Base-by-base conservation (phyloP, 352 stramenopile species). In the Blastocystis sp. region DNA sequence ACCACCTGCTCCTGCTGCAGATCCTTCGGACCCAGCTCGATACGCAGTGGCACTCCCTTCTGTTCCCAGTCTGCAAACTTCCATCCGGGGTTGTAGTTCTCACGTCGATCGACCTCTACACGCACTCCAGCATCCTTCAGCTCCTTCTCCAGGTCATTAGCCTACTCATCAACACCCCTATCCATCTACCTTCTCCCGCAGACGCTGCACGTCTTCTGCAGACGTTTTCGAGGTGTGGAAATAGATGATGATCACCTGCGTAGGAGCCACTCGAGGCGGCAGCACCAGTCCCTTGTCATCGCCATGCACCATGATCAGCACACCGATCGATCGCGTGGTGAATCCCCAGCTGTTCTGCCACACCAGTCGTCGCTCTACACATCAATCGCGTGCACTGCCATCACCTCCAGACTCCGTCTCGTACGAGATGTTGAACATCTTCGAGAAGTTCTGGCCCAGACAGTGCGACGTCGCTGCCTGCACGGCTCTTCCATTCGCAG, bases 61-160 rank as follows among this genome's bases (percentile, higher is more conserved):
- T 98, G 96, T 92, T 99, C 97, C 97, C 97, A 99, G 92, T 99
- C 94, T 92, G 98, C 98, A 93, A 98, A 99, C 93, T 98, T 98
- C 96, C 96, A 98, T 64, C 96, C 96, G 37, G 94, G 93, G 56
- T 94, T 97, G 91, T 97, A 96, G 79, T 95, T 93, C 87, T 93
- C 91, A 69, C 97, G 94, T 92, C 96, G 94, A 91, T 99, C 97
- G 41, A 97, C 93, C 87, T 98, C 97, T 41, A 95, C 94, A 68
- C 97, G 94, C 26, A 99, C 92, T 39, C 94, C 94, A 0, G 91
- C 93, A n/a, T 76, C 90, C 9, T 91, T 87, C 50, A 98, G 91
- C 55, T 91, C 23, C 29, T 76, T 47, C 15, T 47, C 34, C 89
- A 92, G 80, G n/a, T 91, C 90, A 54, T 90, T 77, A 5, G 84